Base-by-base conservation (phyloP, 768 basidiomycete genomes). In the Suillus plorans region DNA sequence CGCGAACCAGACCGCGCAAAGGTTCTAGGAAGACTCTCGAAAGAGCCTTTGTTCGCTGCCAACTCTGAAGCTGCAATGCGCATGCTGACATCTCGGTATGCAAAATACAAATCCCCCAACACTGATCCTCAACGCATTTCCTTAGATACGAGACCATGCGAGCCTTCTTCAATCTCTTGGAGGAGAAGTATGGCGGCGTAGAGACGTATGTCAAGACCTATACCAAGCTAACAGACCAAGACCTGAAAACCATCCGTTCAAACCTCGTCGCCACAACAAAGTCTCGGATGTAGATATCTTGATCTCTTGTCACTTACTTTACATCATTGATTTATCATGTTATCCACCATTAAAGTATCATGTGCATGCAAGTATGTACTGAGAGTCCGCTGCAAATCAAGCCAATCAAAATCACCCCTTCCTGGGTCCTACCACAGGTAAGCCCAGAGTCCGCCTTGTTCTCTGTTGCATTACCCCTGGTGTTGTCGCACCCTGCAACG, bases 81-180 rank as follows among this genome's bases (percentile, higher is more conserved):
- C 66, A 91, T 93, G 90, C 86, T 94, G 61, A 86, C 88, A 5
- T 92, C 90, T 69, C 84, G 89, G 91, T 90, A 71, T 61, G 84
- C 68, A 2, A 28, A 28, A 42, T 18, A 7, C 16, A 59, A 28
- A 18, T 42, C 37, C n/a, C n/a, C 13, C 50, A 13, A 50, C n/a
- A 31, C 34, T 64, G 14, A 64, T 25, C 49, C 25, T n/a, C 10
- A 50, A 42, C 49, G 20, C 9, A 4, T n/a, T 39, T 10, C 42
- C 31, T 47, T 66, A 92, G 92, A 60, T 83, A 81, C 55, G 89
- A 89, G 70, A 91, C 90, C 1, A 94, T 94, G 92, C 67, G 80
- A n/a, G 86, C 88, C 2, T 89, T 90, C 70, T 79, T 94, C 16
- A 69, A 79, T 18, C 76, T 91, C 53, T 69, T 94, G 7, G 77